Evolutionary conservation across 148 eudicot genomes (phyloP), one percentile per base, ranked within the genome.

Genomic region (Nepenthes mirabilis): DNA sequence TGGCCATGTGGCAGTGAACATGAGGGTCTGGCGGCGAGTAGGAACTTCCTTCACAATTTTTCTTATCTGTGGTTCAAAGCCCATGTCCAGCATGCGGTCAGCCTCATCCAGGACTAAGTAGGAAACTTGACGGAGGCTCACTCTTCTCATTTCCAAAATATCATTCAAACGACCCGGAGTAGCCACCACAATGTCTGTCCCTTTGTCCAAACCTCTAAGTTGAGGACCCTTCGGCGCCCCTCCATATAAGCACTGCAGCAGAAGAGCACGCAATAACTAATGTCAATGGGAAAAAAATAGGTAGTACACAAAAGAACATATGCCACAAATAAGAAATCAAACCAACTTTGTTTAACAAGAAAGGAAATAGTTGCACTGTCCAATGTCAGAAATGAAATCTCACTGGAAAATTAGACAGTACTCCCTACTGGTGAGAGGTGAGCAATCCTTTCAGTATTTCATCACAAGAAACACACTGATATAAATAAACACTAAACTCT

Each of bases 1-100:
- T 10, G 97, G 97, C 97, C 97, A 91, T 32, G 97, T 91, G 50
- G 97, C 97, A 12, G 97, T 91, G 80, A 77, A 91, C 98, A 91
- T 91, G 43, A 91, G 87, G 40, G 98, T 91, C 63, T 91, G 98
- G 40, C 98, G 83, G 33, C 81, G 80, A 63, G 78, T 55, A 37
- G 98, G 91, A 40, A 93, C 77, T 70, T 84, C 91, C 61, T 86
- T 85, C 77, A 93, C 91, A 68, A 93, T 88, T 65, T 93, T 93
- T 64, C 98, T 83, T 54, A 93, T 88, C 65, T 93, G 98, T n/a
- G 98, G 98, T 73, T 93, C 98, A 68, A 93, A 93, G 10, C 98
- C 98, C 98, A 93, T 93, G 69, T 93, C 98, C 67, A 93, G 76
- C 98, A 93, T 93, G 55, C 98, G 90, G 63, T 93, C 98, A 11